phyloP scores from a whole-genome alignment of 345 rosid species.

The Aquilaria sinensis region DNA sequence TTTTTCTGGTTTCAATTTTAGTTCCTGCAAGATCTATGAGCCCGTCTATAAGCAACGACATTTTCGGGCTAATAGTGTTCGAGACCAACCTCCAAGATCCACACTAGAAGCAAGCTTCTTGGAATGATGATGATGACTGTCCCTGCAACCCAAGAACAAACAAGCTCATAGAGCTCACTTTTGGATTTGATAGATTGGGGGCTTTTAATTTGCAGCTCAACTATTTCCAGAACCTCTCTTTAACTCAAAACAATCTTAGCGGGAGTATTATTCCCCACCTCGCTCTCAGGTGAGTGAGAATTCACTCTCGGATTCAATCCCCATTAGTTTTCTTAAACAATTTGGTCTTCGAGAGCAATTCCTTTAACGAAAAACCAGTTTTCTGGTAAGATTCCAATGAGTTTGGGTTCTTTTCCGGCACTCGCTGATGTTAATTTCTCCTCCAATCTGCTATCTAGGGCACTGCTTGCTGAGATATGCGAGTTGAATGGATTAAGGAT shows the following conservation, averaged over 20 bases:
- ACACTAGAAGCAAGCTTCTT: conserved; percentile 56
- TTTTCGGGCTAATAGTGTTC: conserved; percentile 80
- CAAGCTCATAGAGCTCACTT: conserved; percentile 73
- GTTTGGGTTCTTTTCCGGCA: conserved; percentile 63
- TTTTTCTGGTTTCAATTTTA: conserved; percentile 14
- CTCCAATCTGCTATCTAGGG: conserved; percentile 63
- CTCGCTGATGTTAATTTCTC: conserved; percentile 63
- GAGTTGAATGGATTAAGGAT: conserved; percentile 60
- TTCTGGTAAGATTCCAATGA: conserved; percentile 64
- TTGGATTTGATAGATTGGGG: conserved; percentile 90
- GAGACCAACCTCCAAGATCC: conserved; percentile 86
- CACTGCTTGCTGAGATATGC: conserved; percentile 64
- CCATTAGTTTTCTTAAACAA: conserved; percentile 67
- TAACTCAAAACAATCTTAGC: conserved; percentile 68
- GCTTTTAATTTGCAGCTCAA: conserved; percentile 48
- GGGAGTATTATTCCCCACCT: conserved; percentile 64
- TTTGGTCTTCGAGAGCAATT: conserved; percentile 61
- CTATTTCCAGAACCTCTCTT: conserved; percentile 59
- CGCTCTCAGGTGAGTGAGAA: conserved; percentile 50
- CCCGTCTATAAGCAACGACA: conserved; percentile 67
- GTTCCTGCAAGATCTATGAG: conserved; percentile 43
- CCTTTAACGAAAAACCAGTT: conserved; percentile 70
- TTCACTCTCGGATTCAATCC: conserved; percentile 54
- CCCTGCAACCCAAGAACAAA: conserved; percentile 75
- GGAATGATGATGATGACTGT: conserved; percentile 80